Conservation (phyloP, 352 stramenopile species). For the Saprolegnia parasitica region DNA sequence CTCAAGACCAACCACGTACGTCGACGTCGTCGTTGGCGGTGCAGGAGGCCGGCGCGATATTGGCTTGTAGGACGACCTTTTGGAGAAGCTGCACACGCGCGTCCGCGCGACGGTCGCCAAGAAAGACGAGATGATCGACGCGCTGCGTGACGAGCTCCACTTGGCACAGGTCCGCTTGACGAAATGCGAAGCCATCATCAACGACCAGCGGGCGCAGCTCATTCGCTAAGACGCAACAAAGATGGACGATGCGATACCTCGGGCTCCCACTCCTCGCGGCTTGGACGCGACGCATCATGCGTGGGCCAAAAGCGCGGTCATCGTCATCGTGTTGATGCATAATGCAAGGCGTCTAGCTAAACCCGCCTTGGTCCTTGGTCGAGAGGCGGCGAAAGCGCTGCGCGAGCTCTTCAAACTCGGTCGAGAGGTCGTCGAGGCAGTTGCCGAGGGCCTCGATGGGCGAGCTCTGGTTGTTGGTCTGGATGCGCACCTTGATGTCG, state of each 20-base stretch:
- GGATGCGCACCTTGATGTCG: constrained; percentile 93
- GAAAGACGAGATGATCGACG: constrained; percentile 63
- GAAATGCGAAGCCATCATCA: constrained; percentile 67
- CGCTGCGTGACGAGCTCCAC: constrained; percentile 63
- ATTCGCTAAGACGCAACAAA: neutral
- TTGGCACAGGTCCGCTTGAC: constrained; percentile 68
- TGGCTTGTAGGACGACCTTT: constrained; percentile 55
- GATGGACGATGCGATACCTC: too few relatives aligned
- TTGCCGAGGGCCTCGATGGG: constrained; percentile 76
- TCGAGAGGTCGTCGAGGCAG: constrained; percentile 80
- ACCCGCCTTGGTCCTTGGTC: constrained; percentile 75
- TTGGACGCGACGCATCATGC: neutral
- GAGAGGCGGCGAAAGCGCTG: constrained; percentile 78
- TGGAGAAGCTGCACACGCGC: constrained; percentile 62
- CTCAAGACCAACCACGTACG: constrained; percentile 19
- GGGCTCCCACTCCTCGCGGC: too few relatives aligned
- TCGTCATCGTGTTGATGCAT: neutral
- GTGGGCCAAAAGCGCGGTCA: neutral
- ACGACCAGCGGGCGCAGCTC: constrained; percentile 65
- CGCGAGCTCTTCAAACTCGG: constrained; percentile 82
- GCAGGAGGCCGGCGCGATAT: too few relatives aligned
- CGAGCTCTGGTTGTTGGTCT: constrained; percentile 82
- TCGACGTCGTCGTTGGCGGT: too few relatives aligned
- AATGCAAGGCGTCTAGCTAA: constrained; percentile 46
- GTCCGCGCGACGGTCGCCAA: constrained; percentile 58